Conservation (phyloP, 2,329 filamentous ascomycete genomes). For the Zasmidium angulare region DNA sequence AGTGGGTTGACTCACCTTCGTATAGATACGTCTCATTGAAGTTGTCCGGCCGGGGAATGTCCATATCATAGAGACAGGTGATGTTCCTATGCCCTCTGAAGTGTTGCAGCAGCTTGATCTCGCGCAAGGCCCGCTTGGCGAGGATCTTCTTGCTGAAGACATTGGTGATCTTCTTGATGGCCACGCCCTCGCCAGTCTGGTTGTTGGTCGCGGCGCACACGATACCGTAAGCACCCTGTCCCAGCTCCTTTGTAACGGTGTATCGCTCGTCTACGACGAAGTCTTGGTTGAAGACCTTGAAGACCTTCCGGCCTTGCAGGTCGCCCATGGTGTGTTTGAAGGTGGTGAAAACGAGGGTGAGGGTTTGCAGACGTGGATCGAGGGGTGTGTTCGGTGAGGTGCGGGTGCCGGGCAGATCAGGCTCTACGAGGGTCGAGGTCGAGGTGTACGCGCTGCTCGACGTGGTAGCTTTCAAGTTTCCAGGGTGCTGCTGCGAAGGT, state of each 20-base stretch:
- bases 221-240: slow-evolving; percentile 97
- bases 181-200: slow-evolving; percentile 87
- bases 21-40: slow-evolving; percentile 99
- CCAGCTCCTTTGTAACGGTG: slow-evolving; percentile 97
- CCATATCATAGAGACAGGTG: slow-evolving; percentile 99
- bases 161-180: slow-evolving; percentile 99
- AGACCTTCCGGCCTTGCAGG: slow-evolving; percentile 77
- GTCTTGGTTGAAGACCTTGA: slow-evolving; percentile 99
- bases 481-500: neutral
- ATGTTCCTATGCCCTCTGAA: slow-evolving; percentile 74
- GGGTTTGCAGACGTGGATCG: neutral
- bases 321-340: slow-evolving; percentile 52
- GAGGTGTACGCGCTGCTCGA: slow-evolving; percentile 2
- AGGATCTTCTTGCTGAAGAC: slow-evolving; percentile 99
- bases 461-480: slow-evolving; percentile 1
- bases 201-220: slow-evolving; percentile 95
- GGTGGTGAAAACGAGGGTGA: neutral
- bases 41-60: slow-evolving; percentile 93
- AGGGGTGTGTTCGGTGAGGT: neutral
- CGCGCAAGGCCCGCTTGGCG: slow-evolving; percentile 92
- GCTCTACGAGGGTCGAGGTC: neutral
- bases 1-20: slow-evolving; percentile 65
- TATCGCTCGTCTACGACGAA: slow-evolving; percentile 98
- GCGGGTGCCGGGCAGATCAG: neutral
- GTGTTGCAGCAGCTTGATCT: slow-evolving; percentile 98